Evolutionary conservation across 2,329 filamentous ascomycete species (phyloP), one percentile per base, ranked within the genome.

Genomic region (Pseudogymnoascus sp.): DNA sequence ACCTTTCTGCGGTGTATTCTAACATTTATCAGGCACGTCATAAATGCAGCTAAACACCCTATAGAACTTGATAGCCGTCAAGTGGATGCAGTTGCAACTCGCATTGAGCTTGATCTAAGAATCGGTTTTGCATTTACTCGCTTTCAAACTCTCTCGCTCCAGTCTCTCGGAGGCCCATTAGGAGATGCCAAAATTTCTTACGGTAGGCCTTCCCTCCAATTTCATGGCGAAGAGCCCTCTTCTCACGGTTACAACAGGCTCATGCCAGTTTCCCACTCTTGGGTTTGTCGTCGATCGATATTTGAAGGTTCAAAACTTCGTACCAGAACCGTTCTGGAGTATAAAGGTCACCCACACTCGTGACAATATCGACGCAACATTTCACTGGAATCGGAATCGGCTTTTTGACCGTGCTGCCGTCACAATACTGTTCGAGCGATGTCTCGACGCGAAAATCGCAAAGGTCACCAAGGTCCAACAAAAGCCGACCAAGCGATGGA

Each of bases 201-300:
- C n/a, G 25, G 28, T 50, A 60, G 12, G 10, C 6, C 6, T 28
- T 21, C 18, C 3, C 50, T 23, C 28, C 25, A n/a, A 11, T 10
- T 60, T 4, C 12, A 23, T 10, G 21, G 10, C 10, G 21, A 5
- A 50, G 18, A 8, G 14, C 18, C 28, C 44, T 44, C 44, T 36
- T 18, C 16, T 65, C 11, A 46, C 68, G 61, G 37, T 61, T 70
- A 42, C 21, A 16, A 40, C n/a, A 71, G 90, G 84, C 12, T 96
- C 93, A 3, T 99, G 95, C 69, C 95, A 99, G 74, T 99, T 99
- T 71, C 95, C 95, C 1, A 97, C 95, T 0, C 81, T 99, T 4
- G 95, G 95, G 0, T 99, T 99, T 68, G 93, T 99, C 1, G 95
- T 99, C 5, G 95, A 99, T 75, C 86, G 93, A 59, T 99, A 97